phyloP scores from a whole-genome alignment of 208 protist genomes.

The Leishmania guyanensis region DNA sequence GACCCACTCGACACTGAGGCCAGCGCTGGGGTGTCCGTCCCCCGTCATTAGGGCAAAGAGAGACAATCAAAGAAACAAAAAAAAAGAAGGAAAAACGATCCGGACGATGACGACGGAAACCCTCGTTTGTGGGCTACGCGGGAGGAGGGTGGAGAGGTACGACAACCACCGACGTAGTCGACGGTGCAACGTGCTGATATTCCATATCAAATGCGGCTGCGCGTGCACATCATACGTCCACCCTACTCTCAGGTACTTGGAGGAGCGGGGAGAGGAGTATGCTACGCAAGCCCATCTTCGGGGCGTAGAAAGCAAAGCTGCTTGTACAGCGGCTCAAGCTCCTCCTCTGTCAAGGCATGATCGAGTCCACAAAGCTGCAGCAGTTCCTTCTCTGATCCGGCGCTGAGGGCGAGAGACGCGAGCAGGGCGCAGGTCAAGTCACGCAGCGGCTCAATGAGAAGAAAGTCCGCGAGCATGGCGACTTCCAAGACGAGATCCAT shows the following conservation, averaged over 20 bases:
- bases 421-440: conserved; percentile 84
- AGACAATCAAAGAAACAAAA: not conserved
- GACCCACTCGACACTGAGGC: not conserved
- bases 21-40: not conserved
- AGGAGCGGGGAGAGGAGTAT: too few species aligned
- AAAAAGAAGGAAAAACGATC: not conserved
- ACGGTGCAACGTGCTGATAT: not conserved
- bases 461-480: conserved; percentile 88
- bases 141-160: not conserved
- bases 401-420: conserved; percentile 68
- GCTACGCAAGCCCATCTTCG: conserved; percentile 33
- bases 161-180: not conserved
- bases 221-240: not conserved
- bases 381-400: conserved; percentile 65
- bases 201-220: not conserved
- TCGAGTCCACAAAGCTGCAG: conserved; percentile 66
- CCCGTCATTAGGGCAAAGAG: not conserved
- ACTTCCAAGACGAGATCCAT: conserved; percentile 73
- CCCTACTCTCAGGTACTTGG: not conserved
- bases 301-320: conserved; percentile 79
- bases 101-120: too few species aligned
- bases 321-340: conserved; percentile 79
- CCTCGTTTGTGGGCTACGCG: not conserved
- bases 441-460: conserved; percentile 77
- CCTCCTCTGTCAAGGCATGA: conserved; percentile 57